phyloP scores from a whole-genome alignment of 75 land plant species.

The Pinus albicaulis region DNA sequence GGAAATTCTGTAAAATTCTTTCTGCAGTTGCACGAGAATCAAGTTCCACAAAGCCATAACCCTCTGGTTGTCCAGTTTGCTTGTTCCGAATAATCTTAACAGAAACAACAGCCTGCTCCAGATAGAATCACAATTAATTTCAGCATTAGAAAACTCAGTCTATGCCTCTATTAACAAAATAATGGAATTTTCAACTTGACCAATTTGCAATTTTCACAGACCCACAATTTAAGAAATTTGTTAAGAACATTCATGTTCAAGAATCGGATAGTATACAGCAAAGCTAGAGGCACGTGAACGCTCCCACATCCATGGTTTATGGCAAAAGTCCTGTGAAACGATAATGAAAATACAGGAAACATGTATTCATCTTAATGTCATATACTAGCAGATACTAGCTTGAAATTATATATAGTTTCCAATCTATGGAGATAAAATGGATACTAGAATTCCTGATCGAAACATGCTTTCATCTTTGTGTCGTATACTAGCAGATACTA shows the following conservation, averaged over 20 bases:
- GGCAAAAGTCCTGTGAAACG: not conserved
- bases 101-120: slow-evolving; percentile 55
- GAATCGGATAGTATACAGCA: not conserved
- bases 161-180: not conserved
- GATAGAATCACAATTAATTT: not conserved
- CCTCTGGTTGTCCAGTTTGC: slow-evolving; percentile 78
- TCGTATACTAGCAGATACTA: not conserved
- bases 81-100: slow-evolving; percentile 87
- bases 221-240: not conserved
- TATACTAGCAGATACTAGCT: not conserved
- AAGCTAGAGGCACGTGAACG: not conserved
- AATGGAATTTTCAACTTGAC: not conserved
- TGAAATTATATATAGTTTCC: not conserved
- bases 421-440: not conserved
- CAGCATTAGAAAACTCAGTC: not conserved
- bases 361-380: not conserved
- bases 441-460: not conserved
- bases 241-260: not conserved
- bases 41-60: slow-evolving; percentile 97
- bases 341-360: not conserved
- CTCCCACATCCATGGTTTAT: not conserved
- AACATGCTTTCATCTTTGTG: not conserved
- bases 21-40: slow-evolving; percentile 77
- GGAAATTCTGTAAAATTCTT: slow-evolving; percentile 67
- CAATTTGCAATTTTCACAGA: not conserved